Base-by-base conservation (phyloP, 345 rosid species). In the Kernera saxatilis region DNA sequence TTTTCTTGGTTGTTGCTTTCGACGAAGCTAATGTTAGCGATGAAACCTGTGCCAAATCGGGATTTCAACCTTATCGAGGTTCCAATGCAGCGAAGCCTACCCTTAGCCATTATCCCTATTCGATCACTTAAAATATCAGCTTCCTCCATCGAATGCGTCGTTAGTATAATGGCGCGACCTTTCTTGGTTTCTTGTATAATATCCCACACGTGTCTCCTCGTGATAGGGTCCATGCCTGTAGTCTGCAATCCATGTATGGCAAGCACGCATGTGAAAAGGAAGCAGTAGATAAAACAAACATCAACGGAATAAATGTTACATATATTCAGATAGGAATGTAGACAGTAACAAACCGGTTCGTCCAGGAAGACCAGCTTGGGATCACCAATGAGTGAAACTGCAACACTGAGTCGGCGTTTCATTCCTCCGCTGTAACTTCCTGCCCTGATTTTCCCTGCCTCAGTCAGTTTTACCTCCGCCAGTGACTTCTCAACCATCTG, bases 121-220 rank as follows among this genome's bases (percentile, higher is more conserved):
- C 91, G 90, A 76, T 93, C 98, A 79, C 98, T 83, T 58, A 93
- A 69, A 51, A 89, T 85, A 69, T 86, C 98, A 39, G 97, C 97
- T 82, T 93, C 97, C 77, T 93, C 98, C 97, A 87, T 86, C 1
- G 98, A 93, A 84, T 93, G 97, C 8, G 98, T 93, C 6, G 94
- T 93, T 49, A 91, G 69, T 55, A 93, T 70, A 75, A 93, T 89
- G 64, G 91, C 92, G 6, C 92, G 91, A 0, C 94, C 98, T 78
- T 84, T 86, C 78, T 93, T 91, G 15, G 96, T 84, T 69, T 78
- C 75, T 81, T 86, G 89, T 79, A 91, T 93, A 36, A 89, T 87
- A 76, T 93, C 97, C 98, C 94, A 89, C 7, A 89, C 96, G 52
- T 91, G 97, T 84, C 96, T 86, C 73, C 97, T 89, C 1, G 98